These are phyloP conservation scores for Geranium incanum DNA, from an alignment of 441 rosid species.

Conservation along the genomic window DNA sequence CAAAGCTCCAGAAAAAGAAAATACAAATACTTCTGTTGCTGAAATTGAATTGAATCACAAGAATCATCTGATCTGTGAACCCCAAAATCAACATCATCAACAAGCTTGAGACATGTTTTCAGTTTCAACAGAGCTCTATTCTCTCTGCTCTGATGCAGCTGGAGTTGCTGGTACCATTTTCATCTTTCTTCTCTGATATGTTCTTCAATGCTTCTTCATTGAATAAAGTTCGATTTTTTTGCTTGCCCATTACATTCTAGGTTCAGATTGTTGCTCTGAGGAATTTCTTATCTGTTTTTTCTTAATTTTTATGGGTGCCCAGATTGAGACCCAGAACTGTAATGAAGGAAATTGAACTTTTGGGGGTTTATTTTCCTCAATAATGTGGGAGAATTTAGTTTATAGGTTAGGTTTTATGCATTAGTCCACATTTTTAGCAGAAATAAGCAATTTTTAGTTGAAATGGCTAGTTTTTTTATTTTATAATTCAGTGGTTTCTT, in stretches of 20 bases:
- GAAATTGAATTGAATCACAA: background rate
- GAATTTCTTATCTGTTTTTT: background rate
- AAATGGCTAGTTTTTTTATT: too few relatives aligned
- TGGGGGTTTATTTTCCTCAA: background rate
- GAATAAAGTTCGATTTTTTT: background rate
- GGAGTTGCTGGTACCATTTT: slow-evolving; percentile 62
- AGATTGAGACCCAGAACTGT: background rate
- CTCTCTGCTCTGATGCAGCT: slow-evolving; percentile 38
- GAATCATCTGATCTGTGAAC: too few relatives aligned
- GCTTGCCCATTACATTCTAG: background rate
- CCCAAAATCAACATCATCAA: background rate
- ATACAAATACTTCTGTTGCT: background rate
- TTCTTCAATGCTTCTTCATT: background rate
- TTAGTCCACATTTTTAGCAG: too few relatives aligned
- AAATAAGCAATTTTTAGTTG: too few relatives aligned
- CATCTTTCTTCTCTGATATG: background rate
- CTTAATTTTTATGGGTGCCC: background rate
- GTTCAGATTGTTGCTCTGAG: background rate
- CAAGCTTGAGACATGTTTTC: background rate
- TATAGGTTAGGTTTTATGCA: too few relatives aligned
- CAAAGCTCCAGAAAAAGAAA: too few relatives aligned
- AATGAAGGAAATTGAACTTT: background rate
- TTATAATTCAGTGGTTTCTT: background rate
- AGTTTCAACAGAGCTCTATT: background rate
- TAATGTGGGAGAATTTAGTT: background rate